phyloP scores from a whole-genome alignment of 2,329 filamentous ascomycete genomes.

The Colletotrichum abscissum region DNA sequence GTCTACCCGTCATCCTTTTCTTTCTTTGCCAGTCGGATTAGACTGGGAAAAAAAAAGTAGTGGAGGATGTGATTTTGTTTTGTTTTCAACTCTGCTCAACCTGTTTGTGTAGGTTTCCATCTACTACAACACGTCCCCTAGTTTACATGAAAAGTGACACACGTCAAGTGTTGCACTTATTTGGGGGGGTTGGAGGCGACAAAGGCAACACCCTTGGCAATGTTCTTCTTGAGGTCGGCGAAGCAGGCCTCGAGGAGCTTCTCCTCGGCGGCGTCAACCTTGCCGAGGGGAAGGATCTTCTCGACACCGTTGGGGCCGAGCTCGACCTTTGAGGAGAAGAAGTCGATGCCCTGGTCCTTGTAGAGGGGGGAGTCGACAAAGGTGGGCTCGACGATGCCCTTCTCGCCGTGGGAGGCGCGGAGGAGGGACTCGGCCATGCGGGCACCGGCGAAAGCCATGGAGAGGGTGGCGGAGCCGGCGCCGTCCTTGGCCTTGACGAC shows the following conservation, averaged over 20 bases:
- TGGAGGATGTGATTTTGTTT: slow-evolving; percentile 9
- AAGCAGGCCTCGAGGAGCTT: slow-evolving; percentile 88
- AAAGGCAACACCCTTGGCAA: slow-evolving; percentile 84
- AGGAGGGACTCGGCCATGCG: slow-evolving; percentile 90
- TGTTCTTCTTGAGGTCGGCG: slow-evolving; percentile 91
- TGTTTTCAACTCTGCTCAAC: slow-evolving; percentile 32
- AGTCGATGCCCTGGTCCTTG: slow-evolving; percentile 98
- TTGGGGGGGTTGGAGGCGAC: slow-evolving; percentile 70
- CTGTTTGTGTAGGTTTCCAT: slow-evolving; percentile 18
- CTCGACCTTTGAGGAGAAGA: slow-evolving; percentile 96
- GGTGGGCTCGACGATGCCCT: slow-evolving; percentile 94
- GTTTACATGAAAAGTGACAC: not conserved
- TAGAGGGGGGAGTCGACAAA: slow-evolving; percentile 97
- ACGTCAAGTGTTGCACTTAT: slow-evolving; percentile 50
- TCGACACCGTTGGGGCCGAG: slow-evolving; percentile 96
- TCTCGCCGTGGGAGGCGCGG: slow-evolving; percentile 91
- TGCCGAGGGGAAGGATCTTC: slow-evolving; percentile 90
- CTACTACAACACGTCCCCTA: slow-evolving; percentile 10
- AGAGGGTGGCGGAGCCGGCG: slow-evolving; percentile 95
- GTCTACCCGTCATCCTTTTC: slow-evolving; percentile 15
- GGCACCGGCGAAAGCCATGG: slow-evolving; percentile 96
- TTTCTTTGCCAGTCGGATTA: slow-evolving; percentile 15
- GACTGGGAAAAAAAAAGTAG: not conserved
- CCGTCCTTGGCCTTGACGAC: slow-evolving; percentile 99
- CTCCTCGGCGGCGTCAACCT: slow-evolving; percentile 87